Percentiles rank a stretch among this genome's conserved stretches.
Conservation (phyloP, 768 basidiomycete species). For the Gymnopilus junonius region DNA sequence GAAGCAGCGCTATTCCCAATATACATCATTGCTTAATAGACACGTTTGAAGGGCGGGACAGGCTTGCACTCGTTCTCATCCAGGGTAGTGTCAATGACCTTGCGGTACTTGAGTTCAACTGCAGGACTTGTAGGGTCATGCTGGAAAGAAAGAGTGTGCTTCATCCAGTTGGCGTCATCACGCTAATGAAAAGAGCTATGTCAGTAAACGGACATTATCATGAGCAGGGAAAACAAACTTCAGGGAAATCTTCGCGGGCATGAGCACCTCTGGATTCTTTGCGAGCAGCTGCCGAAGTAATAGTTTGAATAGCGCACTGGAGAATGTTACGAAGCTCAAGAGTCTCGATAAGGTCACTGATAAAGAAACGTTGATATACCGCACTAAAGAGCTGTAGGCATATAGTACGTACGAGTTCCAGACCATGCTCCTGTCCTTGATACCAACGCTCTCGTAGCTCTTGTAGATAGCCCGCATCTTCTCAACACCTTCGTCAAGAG, state of each 20-base stretch:
- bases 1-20: neutral
- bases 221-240: conserved; percentile 50
- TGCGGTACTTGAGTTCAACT: conserved; percentile 88
- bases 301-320: conserved; percentile 95
- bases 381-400: neutral
- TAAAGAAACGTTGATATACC: conserved; percentile 5
- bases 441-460: conserved; percentile 88
- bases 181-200: conserved; percentile 51
- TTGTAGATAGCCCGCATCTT: conserved; percentile 88
- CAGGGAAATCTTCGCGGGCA: conserved; percentile 97
- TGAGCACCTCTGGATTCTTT: conserved; percentile 99
- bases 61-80: conserved; percentile 97
- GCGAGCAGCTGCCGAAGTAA: conserved; percentile 89
- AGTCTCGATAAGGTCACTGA: conserved; percentile 94
- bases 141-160: conserved; percentile 95
- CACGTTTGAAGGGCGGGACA: conserved; percentile 97
- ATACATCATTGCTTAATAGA: conserved; percentile 59
- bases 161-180: conserved; percentile 95
- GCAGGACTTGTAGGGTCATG: conserved; percentile 74
- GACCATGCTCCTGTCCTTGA: conserved; percentile 99
- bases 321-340: conserved; percentile 95
- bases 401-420: conserved; percentile 88
- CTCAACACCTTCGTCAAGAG: conserved; percentile 90
- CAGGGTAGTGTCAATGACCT: conserved; percentile 83
- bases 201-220: neutral